Conservation (phyloP, 495 filamentous ascomycete genomes). For the Penicillium coffeae region DNA sequence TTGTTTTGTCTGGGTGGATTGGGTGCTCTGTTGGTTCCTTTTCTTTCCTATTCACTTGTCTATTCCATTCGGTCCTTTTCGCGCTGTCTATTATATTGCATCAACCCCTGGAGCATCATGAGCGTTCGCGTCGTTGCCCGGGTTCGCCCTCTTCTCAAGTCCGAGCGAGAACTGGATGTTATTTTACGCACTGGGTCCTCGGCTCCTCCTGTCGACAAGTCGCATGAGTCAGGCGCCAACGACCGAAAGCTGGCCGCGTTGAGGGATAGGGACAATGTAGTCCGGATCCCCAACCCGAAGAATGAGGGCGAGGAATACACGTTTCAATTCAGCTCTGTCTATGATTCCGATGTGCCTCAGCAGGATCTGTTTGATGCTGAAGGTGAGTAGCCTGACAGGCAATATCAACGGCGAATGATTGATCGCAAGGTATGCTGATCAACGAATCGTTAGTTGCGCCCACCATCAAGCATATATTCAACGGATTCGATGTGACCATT, state of each 20-base stretch:
- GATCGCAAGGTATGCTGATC: conserved; percentile 19
- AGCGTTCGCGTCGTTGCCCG: conserved; percentile 83
- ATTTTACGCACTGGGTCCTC: conserved; percentile 64
- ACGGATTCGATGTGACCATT: conserved; percentile 87
- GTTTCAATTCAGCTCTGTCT: conserved; percentile 93
- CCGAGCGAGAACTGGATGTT: conserved; percentile 76
- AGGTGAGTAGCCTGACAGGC: conserved; percentile 50
- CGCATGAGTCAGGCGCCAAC: conserved; percentile 21
- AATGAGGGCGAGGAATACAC: conserved; percentile 87
- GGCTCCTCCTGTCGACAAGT: conserved; percentile 19
- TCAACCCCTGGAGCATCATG: conserved; percentile 28
- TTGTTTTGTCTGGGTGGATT: conserved; percentile 4
- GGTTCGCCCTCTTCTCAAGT: conserved; percentile 79
- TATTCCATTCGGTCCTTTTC: conserved; percentile 5
- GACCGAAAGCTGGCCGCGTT: conserved; percentile 38
- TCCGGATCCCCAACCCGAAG: conserved; percentile 93
- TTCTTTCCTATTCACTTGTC: conserved; percentile 2
- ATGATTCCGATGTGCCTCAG: conserved; percentile 73
- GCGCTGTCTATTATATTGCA: neutral
- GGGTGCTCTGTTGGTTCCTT: conserved; percentile 1
- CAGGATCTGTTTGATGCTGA: conserved; percentile 84
- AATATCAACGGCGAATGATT: neutral
- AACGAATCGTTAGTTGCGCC: conserved; percentile 51
- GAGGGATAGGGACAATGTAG: conserved; percentile 58
- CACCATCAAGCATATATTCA: conserved; percentile 86